Conservation (phyloP, 2,329 filamentous ascomycete species). For the Pseudohalonectria lignicola region DNA sequence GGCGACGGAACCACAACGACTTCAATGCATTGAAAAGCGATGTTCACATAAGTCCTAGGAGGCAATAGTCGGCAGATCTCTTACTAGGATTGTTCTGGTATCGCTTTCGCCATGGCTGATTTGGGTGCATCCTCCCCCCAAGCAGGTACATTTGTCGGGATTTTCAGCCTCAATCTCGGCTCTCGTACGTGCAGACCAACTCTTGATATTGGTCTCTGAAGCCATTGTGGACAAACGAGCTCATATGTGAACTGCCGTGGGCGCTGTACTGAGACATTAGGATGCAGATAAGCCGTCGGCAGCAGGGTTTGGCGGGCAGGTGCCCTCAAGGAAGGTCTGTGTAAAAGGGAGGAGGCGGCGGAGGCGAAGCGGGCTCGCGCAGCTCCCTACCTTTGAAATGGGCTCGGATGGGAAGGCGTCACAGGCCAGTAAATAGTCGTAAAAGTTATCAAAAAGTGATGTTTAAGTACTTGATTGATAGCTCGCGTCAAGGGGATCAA, state of each 20-base stretch:
- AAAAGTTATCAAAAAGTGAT: conserved; percentile 8
- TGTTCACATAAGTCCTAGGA: too few relatives aligned
- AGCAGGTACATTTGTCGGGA: not conserved
- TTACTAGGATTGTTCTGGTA: too few relatives aligned
- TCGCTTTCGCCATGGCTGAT: not conserved
- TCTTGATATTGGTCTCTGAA: conserved; percentile 1
- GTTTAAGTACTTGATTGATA: conserved; percentile 25
- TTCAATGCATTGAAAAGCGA: too few relatives aligned
- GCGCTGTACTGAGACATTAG: too few relatives aligned
- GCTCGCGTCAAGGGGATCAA: conserved; percentile 32
- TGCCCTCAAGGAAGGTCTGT: not conserved
- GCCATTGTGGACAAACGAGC: not conserved
- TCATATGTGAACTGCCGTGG: too few relatives aligned
- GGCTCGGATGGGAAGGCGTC: conserved; percentile 8
- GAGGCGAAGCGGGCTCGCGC: conserved; percentile 1
- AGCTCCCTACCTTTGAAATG: conserved; percentile 10
- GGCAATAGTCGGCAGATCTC: too few relatives aligned
- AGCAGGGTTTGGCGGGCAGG: not conserved
- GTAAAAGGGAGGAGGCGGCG: not conserved
- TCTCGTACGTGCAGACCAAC: not conserved
- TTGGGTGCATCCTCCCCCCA: not conserved
- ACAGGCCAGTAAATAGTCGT: conserved; percentile 9
- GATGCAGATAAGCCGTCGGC: not conserved
- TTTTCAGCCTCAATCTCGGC: conserved; percentile 2
- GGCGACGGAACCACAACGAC: too few relatives aligned